Evolutionary conservation across 2,329 filamentous ascomycete species (phyloP).

Genomic region (Dothistroma septosporum): DNA sequence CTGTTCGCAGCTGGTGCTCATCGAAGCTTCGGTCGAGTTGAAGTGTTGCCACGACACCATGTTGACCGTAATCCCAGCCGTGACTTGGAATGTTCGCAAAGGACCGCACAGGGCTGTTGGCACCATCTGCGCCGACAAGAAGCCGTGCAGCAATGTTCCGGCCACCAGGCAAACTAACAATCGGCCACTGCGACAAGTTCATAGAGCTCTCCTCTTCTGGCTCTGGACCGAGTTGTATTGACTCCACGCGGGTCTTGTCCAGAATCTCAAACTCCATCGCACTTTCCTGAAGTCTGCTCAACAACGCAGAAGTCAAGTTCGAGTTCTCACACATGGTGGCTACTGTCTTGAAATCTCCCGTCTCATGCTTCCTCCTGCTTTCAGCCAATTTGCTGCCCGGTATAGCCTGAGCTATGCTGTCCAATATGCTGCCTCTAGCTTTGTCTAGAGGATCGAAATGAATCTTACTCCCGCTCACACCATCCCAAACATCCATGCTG

Average conservation of each 20-base stretch:
- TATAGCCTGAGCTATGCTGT: slow-evolving; percentile 27
- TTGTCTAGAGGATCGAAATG: slow-evolving; percentile 57
- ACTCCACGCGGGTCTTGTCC: slow-evolving; percentile 71
- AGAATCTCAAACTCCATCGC: slow-evolving; percentile 66
- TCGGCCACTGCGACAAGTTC: slow-evolving; percentile 82
- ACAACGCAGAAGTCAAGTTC: slow-evolving; percentile 76
- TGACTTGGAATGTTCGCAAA: slow-evolving; percentile 82
- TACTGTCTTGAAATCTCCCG: slow-evolving; percentile 48
- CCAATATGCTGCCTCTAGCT: slow-evolving; percentile 22
- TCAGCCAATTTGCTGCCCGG: slow-evolving; percentile 28
- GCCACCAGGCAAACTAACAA: slow-evolving; percentile 68
- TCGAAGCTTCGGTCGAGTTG: slow-evolving; percentile 49
- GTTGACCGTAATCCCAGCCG: slow-evolving; percentile 90
- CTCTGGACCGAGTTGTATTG: slow-evolving; percentile 69
- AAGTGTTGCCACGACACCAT: slow-evolving; percentile 88
- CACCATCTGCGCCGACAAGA: slow-evolving; percentile 87
- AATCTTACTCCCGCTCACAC: slow-evolving; percentile 78
- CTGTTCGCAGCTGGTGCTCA: slow-evolving; percentile 55
- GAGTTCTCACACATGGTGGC: slow-evolving; percentile 97
- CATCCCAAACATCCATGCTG: slow-evolving; percentile 98
- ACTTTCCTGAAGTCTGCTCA: slow-evolving; percentile 52
- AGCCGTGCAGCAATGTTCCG: slow-evolving; percentile 69
- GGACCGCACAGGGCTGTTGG: slow-evolving; percentile 84
- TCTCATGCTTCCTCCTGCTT: slow-evolving; percentile 24
- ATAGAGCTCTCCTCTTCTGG: slow-evolving; percentile 51